Percentiles rank a stretch among this genome's conserved stretches.
phyloP scores from a whole-genome alignment of 768 basidiomycete genomes.

The Lentinula boryana region DNA sequence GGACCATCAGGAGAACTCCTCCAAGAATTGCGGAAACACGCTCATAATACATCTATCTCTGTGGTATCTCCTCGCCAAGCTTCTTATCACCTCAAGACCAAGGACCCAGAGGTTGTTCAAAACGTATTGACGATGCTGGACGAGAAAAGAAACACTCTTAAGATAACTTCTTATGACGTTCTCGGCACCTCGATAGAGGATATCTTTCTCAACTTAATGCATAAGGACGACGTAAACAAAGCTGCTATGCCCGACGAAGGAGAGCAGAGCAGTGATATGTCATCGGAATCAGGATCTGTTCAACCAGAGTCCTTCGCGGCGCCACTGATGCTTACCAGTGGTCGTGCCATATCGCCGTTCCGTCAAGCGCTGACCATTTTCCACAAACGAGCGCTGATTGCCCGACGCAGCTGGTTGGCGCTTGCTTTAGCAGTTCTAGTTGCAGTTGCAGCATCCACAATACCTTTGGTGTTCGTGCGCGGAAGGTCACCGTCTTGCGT shows the following conservation, averaged over 20 bases:
- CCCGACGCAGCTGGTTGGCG: slow-evolving; percentile 64
- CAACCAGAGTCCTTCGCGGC: not conserved
- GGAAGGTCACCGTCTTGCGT: slow-evolving; percentile 48
- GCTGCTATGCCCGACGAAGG: slow-evolving; percentile 13
- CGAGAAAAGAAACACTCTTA: slow-evolving; percentile 21
- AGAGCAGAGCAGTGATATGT: not conserved
- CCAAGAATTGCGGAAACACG: slow-evolving; percentile 33
- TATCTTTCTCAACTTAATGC: slow-evolving; percentile 73
- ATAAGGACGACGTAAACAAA: slow-evolving; percentile 18
- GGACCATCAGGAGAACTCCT: slow-evolving; percentile 27
- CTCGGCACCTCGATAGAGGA: slow-evolving; percentile 76
- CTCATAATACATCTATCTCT: slow-evolving; percentile 38
- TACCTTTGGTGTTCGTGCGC: slow-evolving; percentile 62
- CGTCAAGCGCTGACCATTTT: slow-evolving; percentile 69
- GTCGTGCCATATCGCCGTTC: slow-evolving; percentile 49
- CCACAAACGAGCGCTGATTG: slow-evolving; percentile 60
- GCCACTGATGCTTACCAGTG: slow-evolving; percentile 40
- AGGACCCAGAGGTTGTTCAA: slow-evolving; percentile 49
- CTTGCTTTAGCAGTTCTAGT: slow-evolving; percentile 48
- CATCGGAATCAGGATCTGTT: not conserved
- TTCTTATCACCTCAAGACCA: slow-evolving; percentile 55
- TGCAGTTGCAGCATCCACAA: slow-evolving; percentile 56
- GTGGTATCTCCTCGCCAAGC: slow-evolving; percentile 36
- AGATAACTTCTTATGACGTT: slow-evolving; percentile 54
- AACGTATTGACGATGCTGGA: slow-evolving; percentile 53